These are phyloP conservation scores for Globisporangium heterothallicum DNA, from an alignment of 352 stramenopile genomes.

Conservation along the genomic window DNA sequence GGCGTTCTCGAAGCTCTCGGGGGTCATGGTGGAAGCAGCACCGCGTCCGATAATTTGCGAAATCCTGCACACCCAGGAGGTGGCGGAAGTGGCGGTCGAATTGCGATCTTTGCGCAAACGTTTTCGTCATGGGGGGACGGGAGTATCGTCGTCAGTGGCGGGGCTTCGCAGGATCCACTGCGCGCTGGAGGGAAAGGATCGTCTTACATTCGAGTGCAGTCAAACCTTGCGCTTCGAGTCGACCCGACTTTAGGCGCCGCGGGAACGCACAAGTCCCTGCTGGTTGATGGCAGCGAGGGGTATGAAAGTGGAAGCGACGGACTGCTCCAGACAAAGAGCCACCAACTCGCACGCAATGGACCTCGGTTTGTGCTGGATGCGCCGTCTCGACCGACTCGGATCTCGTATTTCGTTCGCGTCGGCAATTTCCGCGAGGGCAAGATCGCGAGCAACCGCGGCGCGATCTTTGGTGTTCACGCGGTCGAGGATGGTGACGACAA, in stretches of 20 bases:
- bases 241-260: conserved; percentile 65
- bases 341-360: conserved; percentile 39
- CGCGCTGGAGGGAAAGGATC: conserved; percentile 38
- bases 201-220: conserved; percentile 32
- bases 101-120: conserved; percentile 89
- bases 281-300: conserved; percentile 46
- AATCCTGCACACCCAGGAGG: conserved; percentile 47
- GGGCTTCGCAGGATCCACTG: conserved; percentile 34
- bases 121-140: conserved; percentile 83
- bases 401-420: conserved; percentile 78
- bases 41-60: conserved; percentile 4
- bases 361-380: conserved; percentile 34
- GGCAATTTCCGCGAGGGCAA: conserved; percentile 35
- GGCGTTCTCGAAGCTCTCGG: conserved; percentile 72
- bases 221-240: conserved; percentile 42
- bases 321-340: conserved; percentile 14
- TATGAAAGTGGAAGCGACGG: conserved; percentile 13
- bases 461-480: conserved; percentile 50
- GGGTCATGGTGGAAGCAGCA: conserved; percentile 72
- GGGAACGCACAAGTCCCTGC: conserved; percentile 61
- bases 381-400: conserved; percentile 31
- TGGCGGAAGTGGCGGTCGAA: conserved; percentile 80
- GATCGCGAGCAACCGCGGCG: conserved; percentile 46
- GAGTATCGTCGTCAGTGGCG: conserved; percentile 76
- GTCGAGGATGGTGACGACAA: conserved; percentile 18